phyloP scores from a whole-genome alignment of 2,329 filamentous ascomycete species.

The Fusarium dlaminii region DNA sequence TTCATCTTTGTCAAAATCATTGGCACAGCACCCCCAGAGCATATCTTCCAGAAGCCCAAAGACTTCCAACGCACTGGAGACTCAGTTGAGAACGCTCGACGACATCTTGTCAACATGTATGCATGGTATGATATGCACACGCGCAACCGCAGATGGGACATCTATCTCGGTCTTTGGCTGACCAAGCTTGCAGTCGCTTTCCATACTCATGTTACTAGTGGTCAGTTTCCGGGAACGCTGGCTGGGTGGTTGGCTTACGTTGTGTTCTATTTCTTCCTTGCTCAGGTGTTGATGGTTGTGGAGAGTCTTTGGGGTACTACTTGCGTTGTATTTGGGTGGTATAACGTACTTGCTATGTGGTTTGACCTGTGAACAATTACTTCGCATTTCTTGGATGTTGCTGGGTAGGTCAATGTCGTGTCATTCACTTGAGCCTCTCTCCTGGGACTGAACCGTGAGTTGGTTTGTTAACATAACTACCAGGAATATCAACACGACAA shows the following conservation, averaged over 20 bases:
- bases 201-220: background rate
- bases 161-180: background rate
- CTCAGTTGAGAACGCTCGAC: background rate
- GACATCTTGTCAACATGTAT: rapidly evolving
- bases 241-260: background rate
- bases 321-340: background rate
- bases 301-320: background rate
- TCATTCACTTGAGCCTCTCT: background rate
- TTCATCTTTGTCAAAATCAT: background rate
- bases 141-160: background rate
- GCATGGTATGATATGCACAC: background rate
- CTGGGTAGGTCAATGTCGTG: background rate
- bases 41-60: background rate
- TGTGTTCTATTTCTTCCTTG: background rate
- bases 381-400: background rate
- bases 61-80: background rate
- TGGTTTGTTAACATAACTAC: background rate
- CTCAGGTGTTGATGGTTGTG: background rate
- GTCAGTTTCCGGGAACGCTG: background rate
- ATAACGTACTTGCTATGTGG: background rate
- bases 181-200: background rate
- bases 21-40: background rate
- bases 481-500: background rate
- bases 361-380: background rate
- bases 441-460: background rate